Percentiles rank a stretch among this genome's conserved stretches.
phyloP scores from a whole-genome alignment of 1,139 yeast species.

The Zhuliangozyma parablackwelliae region DNA sequence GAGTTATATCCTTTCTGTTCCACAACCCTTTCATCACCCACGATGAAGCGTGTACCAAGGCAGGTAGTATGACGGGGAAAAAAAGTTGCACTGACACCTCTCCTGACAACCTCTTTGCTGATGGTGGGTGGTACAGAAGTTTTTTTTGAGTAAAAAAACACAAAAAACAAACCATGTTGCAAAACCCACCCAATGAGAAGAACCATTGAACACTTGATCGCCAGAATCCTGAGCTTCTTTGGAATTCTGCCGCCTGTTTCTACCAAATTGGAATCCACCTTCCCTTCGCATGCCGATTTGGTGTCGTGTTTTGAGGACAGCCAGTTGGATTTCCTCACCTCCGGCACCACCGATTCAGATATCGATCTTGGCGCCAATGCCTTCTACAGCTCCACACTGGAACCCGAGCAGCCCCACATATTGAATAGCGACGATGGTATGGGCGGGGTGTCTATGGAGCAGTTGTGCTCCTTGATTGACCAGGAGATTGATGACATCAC shows the following conservation, averaged over 20 bases:
- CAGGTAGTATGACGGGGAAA: too few relatives aligned
- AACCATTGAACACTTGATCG: not conserved
- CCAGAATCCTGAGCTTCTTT: too few relatives aligned
- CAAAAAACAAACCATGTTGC: too few relatives aligned
- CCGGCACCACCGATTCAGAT: constrained; percentile 1
- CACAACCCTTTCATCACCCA: too few relatives aligned
- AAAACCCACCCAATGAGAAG: not conserved
- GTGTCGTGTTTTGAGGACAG: constrained; percentile 3
- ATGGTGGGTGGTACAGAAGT: too few relatives aligned
- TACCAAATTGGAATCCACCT: too few relatives aligned
- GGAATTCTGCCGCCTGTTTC: too few relatives aligned
- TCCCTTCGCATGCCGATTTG: constrained; percentile 4
- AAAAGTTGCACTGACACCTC: too few relatives aligned
- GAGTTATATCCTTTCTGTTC: too few relatives aligned
- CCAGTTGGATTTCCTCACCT: not conserved
- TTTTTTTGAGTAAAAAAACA: too few relatives aligned
- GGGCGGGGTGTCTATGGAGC: constrained; percentile 5
- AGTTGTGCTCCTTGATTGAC: constrained; percentile 9
- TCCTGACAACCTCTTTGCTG: too few relatives aligned
- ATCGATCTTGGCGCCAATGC: constrained; percentile 1
- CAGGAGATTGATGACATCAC: constrained; percentile 7
- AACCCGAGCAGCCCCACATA: not conserved
- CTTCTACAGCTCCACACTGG: not conserved
- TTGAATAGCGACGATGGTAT: not conserved
- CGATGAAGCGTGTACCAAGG: too few relatives aligned